Base-by-base conservation (phyloP, 148 eudicot genomes). In the Agrostemma githago region DNA sequence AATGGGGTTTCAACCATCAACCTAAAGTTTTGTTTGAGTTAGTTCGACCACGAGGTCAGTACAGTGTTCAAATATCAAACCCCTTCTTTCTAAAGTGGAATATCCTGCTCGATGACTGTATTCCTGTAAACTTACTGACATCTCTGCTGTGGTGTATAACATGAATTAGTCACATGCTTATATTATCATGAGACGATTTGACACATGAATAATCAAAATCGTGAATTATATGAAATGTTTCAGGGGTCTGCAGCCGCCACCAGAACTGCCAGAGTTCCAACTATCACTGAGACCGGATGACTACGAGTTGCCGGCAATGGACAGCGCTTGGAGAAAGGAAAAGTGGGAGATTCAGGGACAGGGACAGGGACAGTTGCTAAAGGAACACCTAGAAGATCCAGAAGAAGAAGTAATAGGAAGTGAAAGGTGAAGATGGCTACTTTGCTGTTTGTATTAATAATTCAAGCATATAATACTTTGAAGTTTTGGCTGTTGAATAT, bases 251-350 rank as follows among this genome's bases (percentile, higher is more conserved):
- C 86, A 85, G 44, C 71, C 79, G 19, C 83, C 91, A 80, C 96
- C 97, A 0, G 96, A 92, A 54, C 92, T 95, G 66, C 98, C 98
- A 2, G 98, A 95, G 73, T 95, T 95, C 64, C 86, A 90, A 71
- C 57, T 92, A 80, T 95, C 98, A 17, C 68, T 95, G 56, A 90
- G 88, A 72, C 90, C 98, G 0, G 97, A 95, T 41, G 98, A 95
- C 46, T 95, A 83, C 70, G 86, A 90, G 75, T 77, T 95, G 74
- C 98, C 98, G 0, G 84, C 80, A 11, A 62, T 77, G 60, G 85
- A 89, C 79, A 63, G 85, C 9, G 82, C 83, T 40, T 92, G 96
- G 96, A 81, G 79, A 61, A 81, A 79, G 56, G 92, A 85, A 41
- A 85, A 85, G 19, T 82, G 88, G 89, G 88, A 86, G 72, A 71